Base-by-base conservation (phyloP, 345 rosid species). In the Melastoma malabathricum region DNA sequence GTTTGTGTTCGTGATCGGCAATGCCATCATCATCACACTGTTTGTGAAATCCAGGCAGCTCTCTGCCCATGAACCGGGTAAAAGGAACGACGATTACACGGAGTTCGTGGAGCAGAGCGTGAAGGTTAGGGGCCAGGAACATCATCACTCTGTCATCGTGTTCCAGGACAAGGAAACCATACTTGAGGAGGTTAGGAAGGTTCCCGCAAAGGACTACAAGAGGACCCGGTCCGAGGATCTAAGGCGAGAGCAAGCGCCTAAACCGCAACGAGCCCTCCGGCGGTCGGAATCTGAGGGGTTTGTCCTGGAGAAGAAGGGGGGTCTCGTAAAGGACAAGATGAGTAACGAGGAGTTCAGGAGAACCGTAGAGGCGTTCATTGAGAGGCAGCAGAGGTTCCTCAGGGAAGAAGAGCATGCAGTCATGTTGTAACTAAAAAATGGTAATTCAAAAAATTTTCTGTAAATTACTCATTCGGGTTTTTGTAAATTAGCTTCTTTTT, bases 1-100 rank as follows among this genome's bases (percentile, higher is more conserved):
- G 18, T 88, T 93, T 34, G 76, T 88, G 43, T 93, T 93, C 66
- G 54, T 93, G 14, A 18, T 88, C 0, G 99, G 94, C 12, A 93
- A 93, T 69, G 72, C 54, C 16, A 88, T 93, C 52, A 74, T 88
- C 52, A 65, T 83, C 68, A 76, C 70, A 45, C 83, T 93, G 47
- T 83, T 88, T 10, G 78, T 68, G 4, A 85, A 71, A 48, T 83
- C 97, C 0, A 80, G 94, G 13, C 74, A 63, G 44, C 63, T 84
- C 55, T 70, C 89, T 0, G 45, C 57, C 50, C 70, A 71, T 43
- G 74, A 69, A 57, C 41, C 75, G 10, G n/a, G 41, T 14, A 51
- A 51, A 18, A 61, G 61, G 51, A 68, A 45, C 43, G 43, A 69
- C 41, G 57, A 48, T 25, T 58, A 62, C 17, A 76, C 75, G 53